Evolutionary conservation across 1,139 yeast genomes (phyloP).

Genomic region (Yamadazyma diospyri): DNA sequence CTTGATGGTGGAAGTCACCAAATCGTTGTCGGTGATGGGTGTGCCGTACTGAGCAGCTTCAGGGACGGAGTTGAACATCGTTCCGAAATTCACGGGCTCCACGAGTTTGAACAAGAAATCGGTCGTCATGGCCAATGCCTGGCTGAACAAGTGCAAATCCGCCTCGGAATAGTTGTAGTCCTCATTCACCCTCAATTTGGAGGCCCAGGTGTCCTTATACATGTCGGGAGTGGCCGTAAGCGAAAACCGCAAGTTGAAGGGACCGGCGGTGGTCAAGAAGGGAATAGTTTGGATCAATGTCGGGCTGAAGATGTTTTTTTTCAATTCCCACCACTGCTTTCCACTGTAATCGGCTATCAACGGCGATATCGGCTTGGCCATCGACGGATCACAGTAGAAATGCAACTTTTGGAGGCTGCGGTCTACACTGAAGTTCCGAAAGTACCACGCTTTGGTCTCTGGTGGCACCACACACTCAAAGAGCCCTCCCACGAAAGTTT

Average conservation of each 20-base stretch:
- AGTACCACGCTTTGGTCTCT: conserved; percentile 18
- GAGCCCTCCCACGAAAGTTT: conserved; percentile 64
- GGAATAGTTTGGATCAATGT: conserved; percentile 51
- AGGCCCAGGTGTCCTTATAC: conserved; percentile 45
- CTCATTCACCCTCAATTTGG: conserved; percentile 49
- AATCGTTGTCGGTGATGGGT: conserved; percentile 12
- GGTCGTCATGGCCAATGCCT: conserved; percentile 31
- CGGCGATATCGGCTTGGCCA: conserved; percentile 52
- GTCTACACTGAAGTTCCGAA: conserved; percentile 15
- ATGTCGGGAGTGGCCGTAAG: conserved; percentile 23
- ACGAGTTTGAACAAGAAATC: conserved; percentile 25
- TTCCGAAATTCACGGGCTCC: conserved; percentile 25
- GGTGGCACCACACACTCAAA: conserved; percentile 48
- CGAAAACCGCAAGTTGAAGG: conserved; percentile 41
- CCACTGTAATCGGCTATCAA: conserved; percentile 56
- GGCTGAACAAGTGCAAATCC: conserved; percentile 35
- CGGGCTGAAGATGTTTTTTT: conserved; percentile 20
- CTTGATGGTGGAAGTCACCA: conserved; percentile 12
- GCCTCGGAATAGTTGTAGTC: conserved; percentile 37
- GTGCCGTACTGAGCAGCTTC: conserved; percentile 13
- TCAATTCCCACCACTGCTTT: conserved; percentile 43
- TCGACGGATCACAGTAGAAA: conserved; percentile 33
- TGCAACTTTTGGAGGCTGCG: conserved; percentile 19
- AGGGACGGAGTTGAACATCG: conserved; percentile 12
- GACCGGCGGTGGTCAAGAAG: conserved; percentile 50